Base-by-base conservation (phyloP, 2,329 filamentous ascomycete species). In the Ophiosphaerella narmari region DNA sequence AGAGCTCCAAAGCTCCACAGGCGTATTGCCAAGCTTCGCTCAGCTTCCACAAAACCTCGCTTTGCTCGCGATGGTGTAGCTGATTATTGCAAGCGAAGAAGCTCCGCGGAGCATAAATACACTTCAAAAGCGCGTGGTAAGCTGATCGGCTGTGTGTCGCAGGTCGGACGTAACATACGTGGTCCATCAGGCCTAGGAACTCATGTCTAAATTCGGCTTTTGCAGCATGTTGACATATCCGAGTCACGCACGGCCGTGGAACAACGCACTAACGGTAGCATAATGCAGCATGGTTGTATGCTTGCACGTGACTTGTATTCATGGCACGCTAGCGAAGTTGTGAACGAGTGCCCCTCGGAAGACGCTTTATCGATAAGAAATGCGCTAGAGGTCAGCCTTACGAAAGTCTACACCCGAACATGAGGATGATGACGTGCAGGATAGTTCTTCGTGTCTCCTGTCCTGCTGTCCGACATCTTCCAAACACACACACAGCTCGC, bases 41-140 rank as follows among this genome's bases (percentile, higher is more conserved):
- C 50, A 49, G 56, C 56, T 56, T 54, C 50, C 54, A 57, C 9
- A 48, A 48, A 48, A 44, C 35, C 38, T 62, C 59, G 54, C 50
- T 50, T 58, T 60, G 34, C 54, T 62, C 59, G 56, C 36, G 43
- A 58, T 46, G 33, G 33, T 29, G 23, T 11, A 9, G n/a, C 31
- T 41, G 26, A 11, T 8, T 1, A 6, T 29, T 29, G 26, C 11
- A 11, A 29, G 26, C 5, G 11, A 29, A 7, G 7, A 29, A 29
- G 11, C 26, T 29, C 38, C 23, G 36, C 16, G 12, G n/a, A 11
- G 26, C 21, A 13, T 21, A 23, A 23, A 29, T 13, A 11, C 12
- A n/a, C 7, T 23, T 9, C 21, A 29, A 11, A 33, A n/a, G 14
- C 18, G 21, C 26, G 14, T 26, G 16, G 12, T 37, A 18, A 18